Conservation (phyloP, 345 rosid genomes). For the Alliaria petiolata region DNA sequence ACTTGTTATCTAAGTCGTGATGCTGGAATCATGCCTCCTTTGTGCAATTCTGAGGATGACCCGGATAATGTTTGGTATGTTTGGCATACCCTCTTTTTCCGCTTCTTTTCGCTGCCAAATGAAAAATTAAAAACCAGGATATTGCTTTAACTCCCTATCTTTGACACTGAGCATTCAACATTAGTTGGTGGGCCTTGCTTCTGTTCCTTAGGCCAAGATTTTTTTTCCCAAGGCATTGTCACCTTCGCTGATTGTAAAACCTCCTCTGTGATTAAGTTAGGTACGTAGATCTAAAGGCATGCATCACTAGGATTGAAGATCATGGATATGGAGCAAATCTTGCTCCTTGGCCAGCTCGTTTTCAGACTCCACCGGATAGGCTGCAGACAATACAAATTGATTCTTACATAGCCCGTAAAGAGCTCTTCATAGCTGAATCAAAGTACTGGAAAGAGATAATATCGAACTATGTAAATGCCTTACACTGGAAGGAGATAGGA, state of each 20-base stretch:
- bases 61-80: conserved; percentile 88
- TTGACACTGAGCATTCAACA: neutral
- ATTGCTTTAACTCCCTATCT: neutral
- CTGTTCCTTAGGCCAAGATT: conserved; percentile 2
- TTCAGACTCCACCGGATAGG: conserved; percentile 83
- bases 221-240: conserved; percentile 4
- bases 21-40: conserved; percentile 56
- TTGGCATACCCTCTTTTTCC: neutral
- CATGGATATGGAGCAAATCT: conserved; percentile 79
- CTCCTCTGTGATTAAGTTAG: conserved; percentile 34
- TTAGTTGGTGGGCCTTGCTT: conserved; percentile 4
- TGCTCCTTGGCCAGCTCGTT: conserved; percentile 78
- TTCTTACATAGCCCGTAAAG: conserved; percentile 83
- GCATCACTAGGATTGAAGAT: conserved; percentile 78
- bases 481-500: conserved; percentile 76
- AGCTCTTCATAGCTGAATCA: conserved; percentile 75
- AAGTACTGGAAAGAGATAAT: conserved; percentile 89
- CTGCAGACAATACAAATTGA: conserved; percentile 82
- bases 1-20: conserved; percentile 79
- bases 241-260: neutral
- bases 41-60: conserved; percentile 74
- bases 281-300: conserved; percentile 82
- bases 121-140: neutral
- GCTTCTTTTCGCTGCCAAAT: neutral
- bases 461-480: conserved; percentile 62